phyloP scores from a whole-genome alignment of 768 basidiomycete genomes.

The Rhizopogon vinicolor region DNA sequence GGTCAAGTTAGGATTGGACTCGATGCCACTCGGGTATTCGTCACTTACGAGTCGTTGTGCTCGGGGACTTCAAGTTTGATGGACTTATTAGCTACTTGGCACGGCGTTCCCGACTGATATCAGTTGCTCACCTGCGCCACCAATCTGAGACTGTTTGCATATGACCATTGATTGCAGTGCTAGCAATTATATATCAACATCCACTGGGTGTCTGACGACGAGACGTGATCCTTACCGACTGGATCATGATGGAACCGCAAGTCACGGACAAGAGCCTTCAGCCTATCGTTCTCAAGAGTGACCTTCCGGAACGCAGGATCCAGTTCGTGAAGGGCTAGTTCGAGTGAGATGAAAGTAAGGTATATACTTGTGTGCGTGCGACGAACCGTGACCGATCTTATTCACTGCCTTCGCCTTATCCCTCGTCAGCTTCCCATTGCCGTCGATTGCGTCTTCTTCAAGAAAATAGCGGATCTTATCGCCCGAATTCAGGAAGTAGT shows the following conservation, averaged over 20 bases:
- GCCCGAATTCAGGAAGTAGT: conserved; percentile 88
- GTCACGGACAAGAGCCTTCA: conserved; percentile 67
- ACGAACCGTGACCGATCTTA: conserved; percentile 86
- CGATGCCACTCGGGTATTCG: neutral
- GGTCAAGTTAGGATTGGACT: neutral
- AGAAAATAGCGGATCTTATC: conserved; percentile 97
- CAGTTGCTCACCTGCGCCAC: conserved; percentile 70
- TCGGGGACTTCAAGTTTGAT: conserved; percentile 55
- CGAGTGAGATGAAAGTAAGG: neutral
- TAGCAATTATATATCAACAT: conserved; percentile 18
- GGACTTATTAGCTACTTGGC: neutral
- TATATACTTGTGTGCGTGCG: neutral
- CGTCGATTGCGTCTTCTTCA: conserved; percentile 80
- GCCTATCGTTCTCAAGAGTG: conserved; percentile 73
- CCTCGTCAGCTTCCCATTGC: conserved; percentile 62
- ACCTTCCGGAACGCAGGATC: conserved; percentile 78
- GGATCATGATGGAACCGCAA: conserved; percentile 78
- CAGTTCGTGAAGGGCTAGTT: conserved; percentile 78
- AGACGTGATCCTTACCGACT: conserved; percentile 42
- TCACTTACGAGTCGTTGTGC: conserved; percentile 88
- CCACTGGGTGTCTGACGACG: neutral
- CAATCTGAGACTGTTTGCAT: conserved; percentile 90
- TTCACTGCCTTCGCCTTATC: conserved; percentile 82
- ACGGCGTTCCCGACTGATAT: neutral
- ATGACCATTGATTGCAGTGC: conserved; percentile 95